Base-by-base conservation (phyloP, 192 early-diverging fungal genomes). In the Anaeromyces robustus region DNA sequence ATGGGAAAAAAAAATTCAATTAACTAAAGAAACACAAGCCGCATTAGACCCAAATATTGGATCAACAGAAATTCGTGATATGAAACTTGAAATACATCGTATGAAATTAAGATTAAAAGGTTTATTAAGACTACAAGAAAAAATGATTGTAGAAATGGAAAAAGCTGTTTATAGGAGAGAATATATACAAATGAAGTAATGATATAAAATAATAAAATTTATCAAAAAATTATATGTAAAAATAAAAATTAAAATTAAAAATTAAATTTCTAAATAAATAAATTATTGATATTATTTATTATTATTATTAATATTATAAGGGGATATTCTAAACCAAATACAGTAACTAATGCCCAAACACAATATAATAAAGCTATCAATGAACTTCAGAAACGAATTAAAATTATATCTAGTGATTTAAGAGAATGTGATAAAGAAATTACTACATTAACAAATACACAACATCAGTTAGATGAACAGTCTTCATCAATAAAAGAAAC, bases 1-100 rank as follows among this genome's bases (percentile, higher is more conserved):
- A 18, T 91, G 90, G 90, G 89, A 91, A 81, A 91, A 91, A 79
- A 91, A 91, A 80, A 91, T 90, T 81, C 90, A 91, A 81, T 85
- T 91, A 30, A 89, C 90, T 28, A 90, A 90, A 78, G 90, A 91
- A 86, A 91, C 90, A 18, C 88, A 89, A 77, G 86, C 87, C 12
- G 90, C 90, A 16, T 83, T 91, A 28, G 90, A 91, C 80, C 90
- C 90, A 28, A 91, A 90, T 78, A 82, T 91, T 77, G 90, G 90
- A 30, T 88, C 90, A 4, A 88, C 86, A 6, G 90, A 91, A 80
- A 90, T 91, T 77, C 79, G 83, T 18, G 90, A 90, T 82, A 91
- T 91, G 90, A 77, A 84, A 26, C 78, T 87, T 26, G 90, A 91
- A 80, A 91, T 91, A 77, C 90, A 91, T 80, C 85, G 90, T 29